A percentile compares a stretch with the other conserved stretches of the same genome.
These are phyloP conservation scores for Forsythia suspensa DNA, from an alignment of 257 asterid species.

Conservation along the genomic window DNA sequence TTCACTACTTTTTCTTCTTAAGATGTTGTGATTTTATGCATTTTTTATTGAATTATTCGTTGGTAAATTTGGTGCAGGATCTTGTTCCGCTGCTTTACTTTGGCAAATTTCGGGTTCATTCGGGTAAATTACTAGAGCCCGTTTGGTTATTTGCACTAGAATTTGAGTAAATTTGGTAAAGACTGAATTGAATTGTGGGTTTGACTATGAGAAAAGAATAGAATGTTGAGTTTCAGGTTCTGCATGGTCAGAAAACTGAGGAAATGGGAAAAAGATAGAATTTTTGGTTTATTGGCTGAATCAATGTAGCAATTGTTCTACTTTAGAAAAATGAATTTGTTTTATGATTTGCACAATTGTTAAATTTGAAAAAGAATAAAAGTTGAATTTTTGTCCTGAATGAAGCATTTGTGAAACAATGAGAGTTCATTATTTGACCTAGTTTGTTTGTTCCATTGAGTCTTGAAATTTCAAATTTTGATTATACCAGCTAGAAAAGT, in stretches of 20 bases:
- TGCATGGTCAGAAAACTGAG: neutral
- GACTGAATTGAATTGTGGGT: neutral
- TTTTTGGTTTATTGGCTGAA: neutral
- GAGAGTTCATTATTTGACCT: neutral
- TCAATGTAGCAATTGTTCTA: neutral
- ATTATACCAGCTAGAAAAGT: neutral
- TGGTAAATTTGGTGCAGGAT: conserved; percentile 34
- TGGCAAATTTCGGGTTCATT: conserved; percentile 16
- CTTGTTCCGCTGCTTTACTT: conserved; percentile 31
- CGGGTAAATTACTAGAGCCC: conserved; percentile 33
- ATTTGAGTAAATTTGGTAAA: neutral
- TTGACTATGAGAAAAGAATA: neutral
- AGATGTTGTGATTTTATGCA: conserved; percentile 14
- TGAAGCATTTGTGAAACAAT: neutral
- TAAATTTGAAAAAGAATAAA: neutral
- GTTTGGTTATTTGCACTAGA: neutral
- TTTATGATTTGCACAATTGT: neutral
- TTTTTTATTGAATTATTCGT: conserved; percentile 1
- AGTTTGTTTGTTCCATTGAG: neutral
- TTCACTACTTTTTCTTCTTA: neutral
- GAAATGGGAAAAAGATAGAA: neutral
- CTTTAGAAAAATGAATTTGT: neutral
- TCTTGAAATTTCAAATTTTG: neutral
- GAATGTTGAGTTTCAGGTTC: neutral
- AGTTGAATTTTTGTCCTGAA: neutral